Percentiles rank a stretch among this genome's conserved stretches.
These are phyloP conservation scores for Aphanomyces stellatus DNA, from an alignment of 352 stramenopile species.

Conservation along the genomic window DNA sequence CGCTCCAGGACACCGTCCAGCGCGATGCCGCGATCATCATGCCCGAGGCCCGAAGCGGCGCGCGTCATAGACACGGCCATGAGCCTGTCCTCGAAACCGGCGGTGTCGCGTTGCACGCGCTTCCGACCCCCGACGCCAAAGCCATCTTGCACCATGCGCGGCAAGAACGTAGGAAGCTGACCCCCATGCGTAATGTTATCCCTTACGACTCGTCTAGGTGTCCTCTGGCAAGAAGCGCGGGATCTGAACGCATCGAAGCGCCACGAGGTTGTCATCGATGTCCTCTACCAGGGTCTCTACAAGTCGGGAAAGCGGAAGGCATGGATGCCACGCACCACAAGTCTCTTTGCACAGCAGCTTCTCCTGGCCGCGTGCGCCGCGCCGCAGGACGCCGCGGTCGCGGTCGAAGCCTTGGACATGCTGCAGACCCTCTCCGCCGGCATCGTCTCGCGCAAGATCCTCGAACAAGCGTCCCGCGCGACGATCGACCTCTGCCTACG, in stretches of 20 bases:
- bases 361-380: neutral
- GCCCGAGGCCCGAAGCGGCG: neutral
- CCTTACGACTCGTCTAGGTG: neutral
- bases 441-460: neutral
- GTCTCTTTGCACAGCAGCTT: slow-evolving; percentile 14
- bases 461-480: neutral
- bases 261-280: neutral
- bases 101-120: too few species aligned
- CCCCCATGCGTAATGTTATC: too few species aligned
- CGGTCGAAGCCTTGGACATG: slow-evolving; percentile 3
- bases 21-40: neutral
- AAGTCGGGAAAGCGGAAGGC: neutral
- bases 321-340: neutral
- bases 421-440: neutral
- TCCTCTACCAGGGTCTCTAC: slow-evolving; percentile 9
- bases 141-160: too few species aligned
- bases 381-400: neutral
- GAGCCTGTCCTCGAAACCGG: too few species aligned
- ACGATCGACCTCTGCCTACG: neutral
- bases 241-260: neutral
- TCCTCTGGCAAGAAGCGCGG: slow-evolving; percentile 14
- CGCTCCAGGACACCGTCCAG: neutral
- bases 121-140: too few species aligned
- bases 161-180: too few species aligned
- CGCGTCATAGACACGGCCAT: too few species aligned